Base-by-base conservation (phyloP, 208 protist species). In the Trypanosoma conorhini region DNA sequence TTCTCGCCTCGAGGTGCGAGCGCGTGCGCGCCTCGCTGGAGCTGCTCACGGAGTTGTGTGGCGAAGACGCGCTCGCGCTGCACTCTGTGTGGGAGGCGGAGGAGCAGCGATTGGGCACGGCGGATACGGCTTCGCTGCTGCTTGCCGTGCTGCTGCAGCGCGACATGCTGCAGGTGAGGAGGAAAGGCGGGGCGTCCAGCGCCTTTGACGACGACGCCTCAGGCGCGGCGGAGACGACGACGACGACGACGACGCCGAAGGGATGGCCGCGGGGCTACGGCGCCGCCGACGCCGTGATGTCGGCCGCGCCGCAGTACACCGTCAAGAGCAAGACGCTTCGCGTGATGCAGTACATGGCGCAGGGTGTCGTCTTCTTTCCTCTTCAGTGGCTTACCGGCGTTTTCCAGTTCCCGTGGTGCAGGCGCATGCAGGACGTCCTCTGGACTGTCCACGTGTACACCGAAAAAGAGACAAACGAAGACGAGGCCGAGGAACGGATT, bases 321-420 rank as follows among this genome's bases (percentile, higher is more conserved):
- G 82, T 92, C 17, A 64, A 79, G 57, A 85, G 77, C 33, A 79
- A 76, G 28, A 85, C 89, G 24, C 87, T 92, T 50, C 80, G 82
- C 42, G 42, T 90, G 31, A 88, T 95, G 87, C 80, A 90, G 61
- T 90, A 86, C 70, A 76, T 84, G 60, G 85, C 88, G 22, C 87
- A 95, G 33, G 75, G 77, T 5, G 73, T 86, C 19, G 82, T 89
- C 60, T 90, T 93, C 65, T 88, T 82, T 64, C 78, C 85, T 9
- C 62, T 79, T 30, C 85, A 90, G 64, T 80, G 73, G 12, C 52
- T 88, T 35, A 81, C 75, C 35, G 71, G 81, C 70, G 56, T 82
- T 0, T 58, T 93, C 9, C 88, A 79, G 72, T 75, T 88, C 60
- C 77, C 82, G 19, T 95, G 89, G 87, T 62, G 81, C 24, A 77